Evolutionary conservation across 371 early-diverging fungal genomes (phyloP).

Genomic region (Syncephalastrum contaminatum): DNA sequence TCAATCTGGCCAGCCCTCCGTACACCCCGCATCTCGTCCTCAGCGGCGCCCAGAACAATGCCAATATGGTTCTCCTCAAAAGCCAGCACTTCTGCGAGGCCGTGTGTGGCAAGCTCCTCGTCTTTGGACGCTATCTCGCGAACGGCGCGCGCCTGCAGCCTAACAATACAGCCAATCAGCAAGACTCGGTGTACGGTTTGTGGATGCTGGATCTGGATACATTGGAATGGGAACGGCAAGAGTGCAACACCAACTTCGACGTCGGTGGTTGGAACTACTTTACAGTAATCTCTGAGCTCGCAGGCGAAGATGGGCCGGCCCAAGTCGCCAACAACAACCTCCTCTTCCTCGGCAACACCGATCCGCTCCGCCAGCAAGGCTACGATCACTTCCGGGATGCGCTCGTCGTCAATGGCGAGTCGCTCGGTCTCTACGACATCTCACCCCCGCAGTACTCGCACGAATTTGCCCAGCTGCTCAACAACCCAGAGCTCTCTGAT

Average conservation of each 20-base stretch:
- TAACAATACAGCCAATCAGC: slow-evolving; percentile 6
- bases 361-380: slow-evolving; percentile 54
- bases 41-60: slow-evolving; percentile 29
- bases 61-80: slow-evolving; percentile 56
- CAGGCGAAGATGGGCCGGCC: slow-evolving; percentile 13
- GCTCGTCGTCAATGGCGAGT: slow-evolving; percentile 57
- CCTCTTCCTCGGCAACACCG: slow-evolving; percentile 57
- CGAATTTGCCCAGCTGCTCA: slow-evolving; percentile 55
- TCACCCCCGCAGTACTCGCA: slow-evolving; percentile 40
- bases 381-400: slow-evolving; percentile 65
- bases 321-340: slow-evolving; percentile 29
- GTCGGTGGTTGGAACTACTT: slow-evolving; percentile 68
- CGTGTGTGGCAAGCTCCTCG: slow-evolving; percentile 58
- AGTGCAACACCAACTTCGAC: slow-evolving; percentile 52
- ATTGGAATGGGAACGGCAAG: slow-evolving; percentile 60
- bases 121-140: slow-evolving; percentile 54
- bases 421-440: slow-evolving; percentile 57
- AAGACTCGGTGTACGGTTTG: slow-evolving; percentile 50
- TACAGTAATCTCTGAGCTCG: slow-evolving; percentile 40
- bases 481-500: slow-evolving; percentile 61
- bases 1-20: slow-evolving; percentile 51
- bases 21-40: slow-evolving; percentile 45
- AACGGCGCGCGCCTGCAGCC: slow-evolving; percentile 23
- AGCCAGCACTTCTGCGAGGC: slow-evolving; percentile 70
- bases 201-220: slow-evolving; percentile 68